Evolutionary conservation across 768 basidiomycete species (phyloP).

Genomic region (Leccinum disarticulatum): DNA sequence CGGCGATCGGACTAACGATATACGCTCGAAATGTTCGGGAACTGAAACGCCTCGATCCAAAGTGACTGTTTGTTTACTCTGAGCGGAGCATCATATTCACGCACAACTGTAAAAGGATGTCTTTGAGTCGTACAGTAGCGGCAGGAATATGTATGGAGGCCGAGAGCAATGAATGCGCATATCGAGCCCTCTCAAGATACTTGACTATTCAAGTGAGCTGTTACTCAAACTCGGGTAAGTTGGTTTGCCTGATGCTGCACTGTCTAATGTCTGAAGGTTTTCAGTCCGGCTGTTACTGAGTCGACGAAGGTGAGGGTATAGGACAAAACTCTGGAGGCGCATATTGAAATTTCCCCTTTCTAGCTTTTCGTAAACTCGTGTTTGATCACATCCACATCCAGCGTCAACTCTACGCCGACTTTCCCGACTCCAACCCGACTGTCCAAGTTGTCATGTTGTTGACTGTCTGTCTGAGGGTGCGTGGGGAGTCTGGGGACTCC

Average conservation of each 20-base stretch:
- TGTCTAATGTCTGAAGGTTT: slow-evolving; percentile 14
- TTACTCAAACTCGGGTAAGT: slow-evolving; percentile 65
- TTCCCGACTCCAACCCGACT: slow-evolving; percentile 56
- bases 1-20: slow-evolving; percentile 49
- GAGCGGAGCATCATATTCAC: slow-evolving; percentile 4
- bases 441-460: slow-evolving; percentile 76
- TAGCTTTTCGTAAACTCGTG: slow-evolving; percentile 72
- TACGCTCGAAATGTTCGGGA: slow-evolving; percentile 56
- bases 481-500: slow-evolving; percentile 25
- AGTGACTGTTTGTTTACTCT: slow-evolving; percentile 41
- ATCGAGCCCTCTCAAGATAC: slow-evolving; percentile 59
- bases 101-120: slow-evolving; percentile 54
- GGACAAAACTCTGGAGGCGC: background rate
- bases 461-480: slow-evolving; percentile 45
- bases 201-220: slow-evolving; percentile 66
- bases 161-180: slow-evolving; percentile 68
- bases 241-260: background rate
- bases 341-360: slow-evolving; percentile 11
- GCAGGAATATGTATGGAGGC: slow-evolving; percentile 83
- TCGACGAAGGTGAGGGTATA: slow-evolving; percentile 55
- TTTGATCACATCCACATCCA: slow-evolving; percentile 52
- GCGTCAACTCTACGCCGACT: slow-evolving; percentile 64
- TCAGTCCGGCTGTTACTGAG: slow-evolving; percentile 52
- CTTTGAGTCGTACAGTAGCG: slow-evolving; percentile 78
- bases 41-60: slow-evolving; percentile 64